Base-by-base conservation (phyloP, 352 stramenopile genomes). In the Pythium coloratum region DNA sequence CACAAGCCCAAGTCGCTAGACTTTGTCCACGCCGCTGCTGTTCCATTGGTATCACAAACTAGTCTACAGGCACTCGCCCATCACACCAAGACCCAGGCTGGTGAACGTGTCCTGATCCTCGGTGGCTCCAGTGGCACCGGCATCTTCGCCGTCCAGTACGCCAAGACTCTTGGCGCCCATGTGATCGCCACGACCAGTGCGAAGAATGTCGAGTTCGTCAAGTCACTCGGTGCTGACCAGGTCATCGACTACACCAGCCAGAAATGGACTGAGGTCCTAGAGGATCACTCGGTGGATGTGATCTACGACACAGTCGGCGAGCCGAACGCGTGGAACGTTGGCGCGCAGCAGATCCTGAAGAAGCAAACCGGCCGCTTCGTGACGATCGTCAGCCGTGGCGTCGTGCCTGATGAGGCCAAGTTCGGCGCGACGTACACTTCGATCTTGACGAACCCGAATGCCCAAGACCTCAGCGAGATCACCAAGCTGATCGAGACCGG, bases 41-140 rank as follows among this genome's bases (percentile, higher is more conserved):
- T 84, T 20, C 76, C 80, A 0, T 47, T 80, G 6, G 71, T 70
- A 1, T 69, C 59, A 1, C 68, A 76, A 3, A 86, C 80, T 0
- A 80, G 71, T 49, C 78, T 78, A 61, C 77, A 84, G 44, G 71
- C 67, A 8, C 62, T 86, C 0, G 36, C 26, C 30, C 57, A 80
- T 8, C 66, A 81, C 44, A 59, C 64, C n/a, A 75, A 81, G 55
- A 55, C 86, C 0, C 55, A 83, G 62, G 62, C 69, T n/a, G 77
- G 66, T n/a, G 55, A 84, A 33, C 72, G 57, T 20, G 71, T 86
- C 64, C 66, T 86, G 5, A 76, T 89, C 55, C 65, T 84, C 4
- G 80, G 78, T 2, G 80, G 73, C 12, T 76, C 69, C 36, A 75
- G 75, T 30, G 69, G 58, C 33, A 74, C 73, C 2, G 80, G 80